Conservation (phyloP, 2,329 filamentous ascomycete species). For the Trichoderma koningii region DNA sequence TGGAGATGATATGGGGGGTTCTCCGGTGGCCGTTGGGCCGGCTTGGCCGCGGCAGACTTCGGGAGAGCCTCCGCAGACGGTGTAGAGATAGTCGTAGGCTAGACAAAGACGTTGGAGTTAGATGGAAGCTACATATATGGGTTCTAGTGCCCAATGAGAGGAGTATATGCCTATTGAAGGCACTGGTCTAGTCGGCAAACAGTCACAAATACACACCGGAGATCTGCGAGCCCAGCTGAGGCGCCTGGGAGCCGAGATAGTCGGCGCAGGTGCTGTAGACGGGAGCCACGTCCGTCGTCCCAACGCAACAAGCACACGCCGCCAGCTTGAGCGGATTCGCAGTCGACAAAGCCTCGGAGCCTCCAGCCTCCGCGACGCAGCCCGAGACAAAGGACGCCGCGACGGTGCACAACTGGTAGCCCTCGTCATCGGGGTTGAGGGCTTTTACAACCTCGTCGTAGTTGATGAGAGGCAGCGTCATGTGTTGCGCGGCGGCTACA, state of each 20-base stretch:
- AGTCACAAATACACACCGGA: constrained; percentile 32
- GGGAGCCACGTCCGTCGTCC: constrained; percentile 31
- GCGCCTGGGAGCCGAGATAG: constrained; percentile 35
- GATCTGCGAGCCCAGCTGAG: constrained; percentile 32
- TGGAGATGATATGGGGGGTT: neutral
- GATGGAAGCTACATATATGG: neutral
- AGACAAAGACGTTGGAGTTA: neutral
- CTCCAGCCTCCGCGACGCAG: constrained; percentile 35
- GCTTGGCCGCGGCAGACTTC: constrained; percentile 3
- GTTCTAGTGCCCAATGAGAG: neutral
- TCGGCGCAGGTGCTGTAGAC: constrained; percentile 37
- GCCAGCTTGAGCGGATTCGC: constrained; percentile 33
- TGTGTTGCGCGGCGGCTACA: constrained; percentile 36
- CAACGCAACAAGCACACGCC: constrained; percentile 38
- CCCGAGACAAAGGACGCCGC: constrained; percentile 31
- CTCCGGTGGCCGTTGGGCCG: neutral
- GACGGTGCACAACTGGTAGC: constrained; percentile 34
- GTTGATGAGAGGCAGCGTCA: constrained; percentile 30
- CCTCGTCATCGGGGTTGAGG: constrained; percentile 33
- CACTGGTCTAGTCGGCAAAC: neutral
- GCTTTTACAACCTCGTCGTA: constrained; percentile 33
- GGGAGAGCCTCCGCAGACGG: constrained; percentile 29
- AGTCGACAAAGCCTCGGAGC: constrained; percentile 31
- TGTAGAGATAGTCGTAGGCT: constrained; percentile 37
- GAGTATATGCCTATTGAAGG: neutral